Conservation (phyloP, 2,329 filamentous ascomycete species). For the Knoxdaviesia capensis region DNA sequence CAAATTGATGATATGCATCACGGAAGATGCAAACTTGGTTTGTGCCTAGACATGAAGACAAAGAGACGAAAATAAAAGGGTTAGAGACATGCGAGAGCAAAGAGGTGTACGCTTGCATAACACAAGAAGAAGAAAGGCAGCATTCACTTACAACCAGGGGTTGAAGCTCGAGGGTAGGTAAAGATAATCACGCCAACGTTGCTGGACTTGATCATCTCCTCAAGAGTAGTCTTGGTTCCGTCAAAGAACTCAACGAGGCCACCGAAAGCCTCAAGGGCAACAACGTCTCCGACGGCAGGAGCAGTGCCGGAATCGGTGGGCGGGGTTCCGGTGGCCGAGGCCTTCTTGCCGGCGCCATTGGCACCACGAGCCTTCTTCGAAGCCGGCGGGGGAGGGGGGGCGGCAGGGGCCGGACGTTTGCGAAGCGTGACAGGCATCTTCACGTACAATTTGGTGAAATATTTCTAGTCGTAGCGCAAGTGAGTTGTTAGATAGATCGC, state of each 20-base stretch:
- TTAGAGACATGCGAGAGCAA: background rate
- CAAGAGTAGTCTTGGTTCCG: constrained; percentile 55
- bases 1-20: constrained; percentile 60
- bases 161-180: constrained; percentile 89
- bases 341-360: constrained; percentile 15
- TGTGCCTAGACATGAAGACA: constrained; percentile 40
- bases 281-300: constrained; percentile 28
- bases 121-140: too few species aligned
- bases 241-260: constrained; percentile 72
- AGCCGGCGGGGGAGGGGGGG: constrained; percentile 22
- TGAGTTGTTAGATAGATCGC: background rate
- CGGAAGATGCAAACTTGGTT: constrained; percentile 87
- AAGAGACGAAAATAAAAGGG: background rate
- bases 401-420: constrained; percentile 38
- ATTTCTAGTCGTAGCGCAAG: background rate
- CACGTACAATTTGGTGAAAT: constrained; percentile 4
- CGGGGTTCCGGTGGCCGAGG: constrained; percentile 4
- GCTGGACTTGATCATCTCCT: constrained; percentile 36
- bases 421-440: constrained; percentile 37
- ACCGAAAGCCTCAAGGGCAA: constrained; percentile 39
- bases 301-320: background rate
- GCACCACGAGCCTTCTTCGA: constrained; percentile 11
- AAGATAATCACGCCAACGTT: constrained; percentile 77
- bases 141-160: constrained; percentile 65
- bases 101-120: background rate